phyloP scores from a whole-genome alignment of 1,139 yeast genomes.

The Diutina catenulata region DNA sequence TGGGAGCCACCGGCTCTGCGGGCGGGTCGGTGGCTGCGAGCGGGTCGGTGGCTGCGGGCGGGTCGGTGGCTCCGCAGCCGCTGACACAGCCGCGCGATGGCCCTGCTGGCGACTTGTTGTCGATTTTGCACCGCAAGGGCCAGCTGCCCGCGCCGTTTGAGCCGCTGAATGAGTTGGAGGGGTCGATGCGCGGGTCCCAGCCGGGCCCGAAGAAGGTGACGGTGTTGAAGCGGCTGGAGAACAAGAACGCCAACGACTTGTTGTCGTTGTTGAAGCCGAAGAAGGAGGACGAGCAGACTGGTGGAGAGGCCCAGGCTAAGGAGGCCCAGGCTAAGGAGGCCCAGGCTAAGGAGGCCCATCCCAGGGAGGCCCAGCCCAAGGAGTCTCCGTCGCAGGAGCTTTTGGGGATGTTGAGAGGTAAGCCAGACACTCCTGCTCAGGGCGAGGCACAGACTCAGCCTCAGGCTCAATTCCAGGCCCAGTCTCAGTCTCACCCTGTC shows the following conservation, averaged over 20 bases:
- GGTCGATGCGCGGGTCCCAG: constrained; percentile 11
- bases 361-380: too few relatives aligned
- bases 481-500: too few relatives aligned
- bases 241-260: constrained; percentile 10
- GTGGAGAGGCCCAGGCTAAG: not conserved
- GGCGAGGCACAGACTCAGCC: not conserved
- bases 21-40: not conserved
- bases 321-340: not conserved
- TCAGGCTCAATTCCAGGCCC: not conserved
- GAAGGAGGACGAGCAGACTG: constrained; percentile 1
- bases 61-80: constrained; percentile 9
- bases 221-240: constrained; percentile 15
- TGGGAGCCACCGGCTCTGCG: constrained; percentile 4
- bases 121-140: constrained; percentile 9
- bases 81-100: constrained; percentile 7
- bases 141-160: constrained; percentile 9
- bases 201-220: constrained; percentile 12
- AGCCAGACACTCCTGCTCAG: not conserved
- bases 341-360: not conserved
- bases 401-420: not conserved
- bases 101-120: constrained; percentile 6
- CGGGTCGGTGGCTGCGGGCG: constrained; percentile 6
- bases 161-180: constrained; percentile 21
- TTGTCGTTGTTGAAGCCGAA: constrained; percentile 11
- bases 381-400: not conserved